Evolutionary conservation across 2,329 filamentous ascomycete species (phyloP).

Genomic region (Lecanosticta acicola): DNA sequence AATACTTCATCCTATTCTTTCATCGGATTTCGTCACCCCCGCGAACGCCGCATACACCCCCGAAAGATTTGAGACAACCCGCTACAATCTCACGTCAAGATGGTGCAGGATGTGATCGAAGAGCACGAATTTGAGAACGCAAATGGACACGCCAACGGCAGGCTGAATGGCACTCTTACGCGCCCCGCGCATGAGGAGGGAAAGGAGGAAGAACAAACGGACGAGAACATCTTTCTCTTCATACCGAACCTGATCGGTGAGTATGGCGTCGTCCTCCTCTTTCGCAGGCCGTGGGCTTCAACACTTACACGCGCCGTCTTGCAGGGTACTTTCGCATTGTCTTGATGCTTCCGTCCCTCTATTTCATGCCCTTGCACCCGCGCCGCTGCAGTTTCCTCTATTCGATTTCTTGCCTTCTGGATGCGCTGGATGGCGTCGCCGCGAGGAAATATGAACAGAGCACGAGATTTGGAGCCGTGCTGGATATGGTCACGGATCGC

Average conservation of each 20-base stretch:
- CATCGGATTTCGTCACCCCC: background rate
- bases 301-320: constrained; percentile 2
- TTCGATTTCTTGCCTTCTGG: constrained; percentile 87
- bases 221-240: constrained; percentile 53
- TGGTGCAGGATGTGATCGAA: constrained; percentile 22
- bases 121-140: constrained; percentile 15
- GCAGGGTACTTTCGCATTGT: constrained; percentile 48
- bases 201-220: constrained; percentile 20
- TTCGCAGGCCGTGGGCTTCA: constrained; percentile 1
- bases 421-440: constrained; percentile 91
- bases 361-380: constrained; percentile 99
- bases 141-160: constrained; percentile 21
- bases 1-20: background rate
- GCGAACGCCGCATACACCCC: background rate
- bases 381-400: constrained; percentile 89
- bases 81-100: constrained; percentile 9
- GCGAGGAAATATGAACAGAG: constrained; percentile 82
- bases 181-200: constrained; percentile 6
- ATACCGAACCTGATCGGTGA: constrained; percentile 49
- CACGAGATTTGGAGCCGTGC: constrained; percentile 89
- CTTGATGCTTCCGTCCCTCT: constrained; percentile 77
- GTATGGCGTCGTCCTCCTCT: constrained; percentile 10
- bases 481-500: constrained; percentile 98
- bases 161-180: constrained; percentile 18
- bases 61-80: background rate